These are phyloP conservation scores for Chernovozyma aurita DNA, from an alignment of 1,139 yeast genomes.

Conservation along the genomic window DNA sequence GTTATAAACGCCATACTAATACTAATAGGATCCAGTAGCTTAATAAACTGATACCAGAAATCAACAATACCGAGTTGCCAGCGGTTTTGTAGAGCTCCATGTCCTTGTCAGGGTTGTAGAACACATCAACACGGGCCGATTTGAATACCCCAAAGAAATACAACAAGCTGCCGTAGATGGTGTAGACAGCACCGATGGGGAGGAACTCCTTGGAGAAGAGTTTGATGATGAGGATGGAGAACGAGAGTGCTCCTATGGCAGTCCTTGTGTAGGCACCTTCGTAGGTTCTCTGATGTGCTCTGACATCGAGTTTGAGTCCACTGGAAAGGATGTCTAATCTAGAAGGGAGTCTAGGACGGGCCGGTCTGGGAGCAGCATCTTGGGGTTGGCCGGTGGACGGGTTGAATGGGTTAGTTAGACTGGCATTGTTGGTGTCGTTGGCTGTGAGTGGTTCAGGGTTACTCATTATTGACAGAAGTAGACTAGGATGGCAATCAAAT, in stretches of 20 bases:
- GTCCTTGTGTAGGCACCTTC: conserved; percentile 59
- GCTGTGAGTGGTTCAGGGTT: too few relatives aligned
- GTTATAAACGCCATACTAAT: conserved; percentile 32
- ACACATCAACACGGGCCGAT: conserved; percentile 42
- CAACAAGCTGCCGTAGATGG: conserved; percentile 45
- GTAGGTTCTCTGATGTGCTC: conserved; percentile 60
- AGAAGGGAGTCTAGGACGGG: conserved; percentile 26
- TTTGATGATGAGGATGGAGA: conserved; percentile 46
- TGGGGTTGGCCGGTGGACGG: too few relatives aligned
- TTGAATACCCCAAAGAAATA: conserved; percentile 46
- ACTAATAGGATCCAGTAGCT: conserved; percentile 44
- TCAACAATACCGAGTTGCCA: conserved; percentile 45
- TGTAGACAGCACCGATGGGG: conserved; percentile 50
- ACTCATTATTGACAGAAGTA: too few relatives aligned
- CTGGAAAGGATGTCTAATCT: conserved; percentile 31
- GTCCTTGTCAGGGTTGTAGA: conserved; percentile 38
- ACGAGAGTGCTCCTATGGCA: conserved; percentile 44
- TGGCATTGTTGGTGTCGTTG: too few relatives aligned
- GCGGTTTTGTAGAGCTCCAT: conserved; percentile 44
- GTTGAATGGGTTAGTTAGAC: too few relatives aligned
- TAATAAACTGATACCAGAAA: conserved; percentile 38
- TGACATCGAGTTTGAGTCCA: conserved; percentile 43
- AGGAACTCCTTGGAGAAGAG: conserved; percentile 50
- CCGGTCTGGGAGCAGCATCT: background rate
- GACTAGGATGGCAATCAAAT: too few relatives aligned